Evolutionary conservation across 2,329 filamentous ascomycete species (phyloP), one percentile per base, ranked within the genome.

Genomic region (Aureobasidium lini): DNA sequence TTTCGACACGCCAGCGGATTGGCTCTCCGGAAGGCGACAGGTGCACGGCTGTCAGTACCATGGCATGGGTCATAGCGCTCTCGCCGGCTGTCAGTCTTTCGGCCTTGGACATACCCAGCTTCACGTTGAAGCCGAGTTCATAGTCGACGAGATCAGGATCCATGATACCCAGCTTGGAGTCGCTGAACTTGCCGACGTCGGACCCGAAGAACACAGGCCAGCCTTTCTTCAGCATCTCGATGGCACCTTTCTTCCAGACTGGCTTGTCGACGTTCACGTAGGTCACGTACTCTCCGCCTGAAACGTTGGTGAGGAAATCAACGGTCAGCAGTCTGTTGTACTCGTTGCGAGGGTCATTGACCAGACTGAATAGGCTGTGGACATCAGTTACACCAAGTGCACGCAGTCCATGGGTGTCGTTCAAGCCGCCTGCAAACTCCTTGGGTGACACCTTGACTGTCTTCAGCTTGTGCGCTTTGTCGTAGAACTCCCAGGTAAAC

Each of bases 31-130:
- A 74, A 31, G 81, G 77, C 61, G 88, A 86, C 2, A 95, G 71
- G 69, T 96, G 90, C 47, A 95, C 91, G 0, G 84, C 91, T 2
- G 90, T 95, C 62, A 96, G 74, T 0, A 95, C 89, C 91, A 95
- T 95, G 4, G 91, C 91, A 68, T 95, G 91, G 1, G 90, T 95
- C 90, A 96, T 95, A 53, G 83, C 80, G 57, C 83, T 87, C 74
- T 95, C 90, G 10, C 88, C 85, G 0, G 86, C 86, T 66, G 82
- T 77, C 47, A 96, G 76, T 3, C 90, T 78, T 66, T 90, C 82
- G 0, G 87, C 87, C 74, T 95, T 95, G 67, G 77, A 83, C 81
- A 95, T 81, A 16, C 83, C 84, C 8, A 93, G 79, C 59, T 79
- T 80, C 62, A 90, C 80, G 66, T 91, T 89, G 73, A 95, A 90